Evolutionary conservation across 768 basidiomycete species (phyloP).

Genomic region (Neoboletus subvelutipes): DNA sequence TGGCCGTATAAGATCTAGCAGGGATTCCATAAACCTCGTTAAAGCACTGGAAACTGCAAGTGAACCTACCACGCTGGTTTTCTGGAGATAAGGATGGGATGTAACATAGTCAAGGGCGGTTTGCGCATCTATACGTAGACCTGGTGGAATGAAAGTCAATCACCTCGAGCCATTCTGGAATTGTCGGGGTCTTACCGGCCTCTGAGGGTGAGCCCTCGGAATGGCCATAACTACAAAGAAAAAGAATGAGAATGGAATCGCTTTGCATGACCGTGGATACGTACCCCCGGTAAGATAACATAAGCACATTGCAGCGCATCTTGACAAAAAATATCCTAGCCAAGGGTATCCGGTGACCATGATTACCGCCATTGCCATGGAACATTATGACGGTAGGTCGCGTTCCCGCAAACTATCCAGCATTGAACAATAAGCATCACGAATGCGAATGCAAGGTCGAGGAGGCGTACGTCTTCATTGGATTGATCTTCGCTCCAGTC

Average conservation of each 20-base stretch:
- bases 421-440: not conserved
- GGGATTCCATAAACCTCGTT: not conserved
- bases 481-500: slow-evolving; percentile 40
- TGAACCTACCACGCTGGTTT: slow-evolving; percentile 62
- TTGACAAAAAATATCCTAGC: slow-evolving; percentile 77
- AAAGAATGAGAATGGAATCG: not conserved
- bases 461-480: slow-evolving; percentile 56
- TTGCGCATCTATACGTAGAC: slow-evolving; percentile 82
- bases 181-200: slow-evolving; percentile 49
- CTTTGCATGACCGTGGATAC: slow-evolving; percentile 18
- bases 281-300: slow-evolving; percentile 92
- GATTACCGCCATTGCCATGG: slow-evolving; percentile 86
- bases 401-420: slow-evolving; percentile 39
- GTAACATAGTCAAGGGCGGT: slow-evolving; percentile 74
- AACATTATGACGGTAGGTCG: slow-evolving; percentile 92
- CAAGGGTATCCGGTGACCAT: slow-evolving; percentile 88
- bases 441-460: not conserved
- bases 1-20: slow-evolving; percentile 75
- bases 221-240: slow-evolving; percentile 66
- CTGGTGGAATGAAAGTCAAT: slow-evolving; percentile 34
- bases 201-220: slow-evolving; percentile 89
- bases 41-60: not conserved
- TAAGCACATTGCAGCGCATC: slow-evolving; percentile 90
- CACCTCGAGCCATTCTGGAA: not conserved
- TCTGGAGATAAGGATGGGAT: slow-evolving; percentile 58